Conservation (phyloP, 306 rosid species). For the Glycine latifolia region DNA sequence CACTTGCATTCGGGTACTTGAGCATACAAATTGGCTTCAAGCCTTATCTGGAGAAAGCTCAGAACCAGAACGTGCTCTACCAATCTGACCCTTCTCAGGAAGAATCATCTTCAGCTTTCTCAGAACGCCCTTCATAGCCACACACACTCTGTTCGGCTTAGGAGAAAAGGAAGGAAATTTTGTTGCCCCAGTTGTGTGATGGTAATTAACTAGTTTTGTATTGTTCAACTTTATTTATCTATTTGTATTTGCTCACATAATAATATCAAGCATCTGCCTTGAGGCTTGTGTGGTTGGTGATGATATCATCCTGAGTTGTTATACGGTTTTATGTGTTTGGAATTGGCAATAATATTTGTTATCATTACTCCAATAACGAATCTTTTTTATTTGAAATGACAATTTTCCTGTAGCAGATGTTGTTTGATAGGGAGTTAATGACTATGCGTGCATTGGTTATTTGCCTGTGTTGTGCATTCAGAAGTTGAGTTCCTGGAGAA, state of each 20-base stretch:
- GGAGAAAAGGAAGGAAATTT: conserved; percentile 3
- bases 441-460: neutral
- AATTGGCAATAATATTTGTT: conserved; percentile 21
- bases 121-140: neutral
- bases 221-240: neutral
- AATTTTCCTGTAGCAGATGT: neutral
- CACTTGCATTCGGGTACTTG: conserved; percentile 84
- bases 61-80: conserved; percentile 45
- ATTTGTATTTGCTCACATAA: neutral
- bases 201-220: neutral
- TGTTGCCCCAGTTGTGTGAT: neutral
- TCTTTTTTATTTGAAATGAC: neutral
- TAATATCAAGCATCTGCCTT: neutral
- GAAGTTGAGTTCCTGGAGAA: neutral
- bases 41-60: conserved; percentile 82
- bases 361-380: neutral
- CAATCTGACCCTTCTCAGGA: conserved; percentile 41
- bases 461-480: neutral
- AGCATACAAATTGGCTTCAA: conserved; percentile 76
- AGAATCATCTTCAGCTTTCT: conserved; percentile 1
- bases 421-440: neutral
- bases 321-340: neutral
- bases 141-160: conserved; percentile 13
- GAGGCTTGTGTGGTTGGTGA: neutral
- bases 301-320: neutral